Evolutionary conservation across 2,329 filamentous ascomycete genomes (phyloP).

Genomic region (Leptographium galeiforme): DNA sequence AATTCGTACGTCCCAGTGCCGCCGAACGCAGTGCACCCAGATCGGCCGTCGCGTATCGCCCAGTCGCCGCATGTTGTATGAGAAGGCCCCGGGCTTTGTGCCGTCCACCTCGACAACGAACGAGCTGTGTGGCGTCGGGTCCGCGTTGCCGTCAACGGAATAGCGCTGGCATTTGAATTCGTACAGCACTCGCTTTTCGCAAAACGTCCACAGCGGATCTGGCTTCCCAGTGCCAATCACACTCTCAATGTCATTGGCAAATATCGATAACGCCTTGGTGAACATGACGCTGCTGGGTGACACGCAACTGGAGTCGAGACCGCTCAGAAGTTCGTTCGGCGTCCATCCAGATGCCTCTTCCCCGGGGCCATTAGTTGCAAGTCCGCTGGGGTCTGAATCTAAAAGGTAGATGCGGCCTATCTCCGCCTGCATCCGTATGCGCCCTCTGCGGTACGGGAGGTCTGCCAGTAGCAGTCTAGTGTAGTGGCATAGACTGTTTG

Average conservation of each 20-base stretch:
- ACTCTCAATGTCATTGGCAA: slow-evolving; percentile 12
- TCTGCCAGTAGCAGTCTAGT: slow-evolving; percentile 8
- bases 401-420: slow-evolving; percentile 17
- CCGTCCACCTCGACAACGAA: slow-evolving; percentile 15
- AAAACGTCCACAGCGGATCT: slow-evolving; percentile 2
- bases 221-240: neutral
- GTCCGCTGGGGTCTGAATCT: slow-evolving; percentile 8
- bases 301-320: slow-evolving; percentile 9
- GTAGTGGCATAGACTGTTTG: neutral
- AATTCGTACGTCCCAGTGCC: slow-evolving; percentile 19
- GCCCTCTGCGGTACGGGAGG: slow-evolving; percentile 12
- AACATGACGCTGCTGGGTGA: slow-evolving; percentile 13
- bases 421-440: slow-evolving; percentile 14
- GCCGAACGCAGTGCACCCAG: slow-evolving; percentile 18
- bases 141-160: neutral
- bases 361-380: slow-evolving; percentile 13
- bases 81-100: slow-evolving; percentile 6
- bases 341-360: slow-evolving; percentile 14
- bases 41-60: slow-evolving; percentile 9
- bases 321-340: slow-evolving; percentile 4
- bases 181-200: slow-evolving; percentile 12
- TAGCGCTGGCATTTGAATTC: slow-evolving; percentile 13
- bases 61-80: slow-evolving; percentile 13
- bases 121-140: neutral
- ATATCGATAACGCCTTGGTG: slow-evolving; percentile 16